Evolutionary conservation across 2,329 filamentous ascomycete species (phyloP).

Genomic region (Macroventuria anomochaeta): DNA sequence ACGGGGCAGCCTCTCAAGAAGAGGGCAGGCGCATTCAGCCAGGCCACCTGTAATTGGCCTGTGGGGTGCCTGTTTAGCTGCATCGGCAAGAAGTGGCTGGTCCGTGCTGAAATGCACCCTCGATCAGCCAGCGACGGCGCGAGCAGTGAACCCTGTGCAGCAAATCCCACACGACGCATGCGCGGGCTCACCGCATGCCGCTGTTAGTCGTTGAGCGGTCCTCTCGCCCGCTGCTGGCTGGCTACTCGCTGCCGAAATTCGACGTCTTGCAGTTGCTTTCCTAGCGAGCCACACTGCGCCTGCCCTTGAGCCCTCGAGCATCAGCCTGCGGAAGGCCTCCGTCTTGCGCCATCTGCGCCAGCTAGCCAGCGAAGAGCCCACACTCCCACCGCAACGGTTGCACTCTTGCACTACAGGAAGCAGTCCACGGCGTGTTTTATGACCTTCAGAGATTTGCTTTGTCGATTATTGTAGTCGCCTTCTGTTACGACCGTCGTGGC

Average conservation of each 20-base stretch:
- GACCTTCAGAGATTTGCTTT: constrained; percentile 18
- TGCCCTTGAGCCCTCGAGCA: constrained; percentile 5
- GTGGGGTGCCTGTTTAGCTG: constrained; percentile 4
- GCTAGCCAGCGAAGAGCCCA: constrained; percentile 7
- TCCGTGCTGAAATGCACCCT: constrained; percentile 4
- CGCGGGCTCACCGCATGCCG: constrained; percentile 16
- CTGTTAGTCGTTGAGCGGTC: not conserved
- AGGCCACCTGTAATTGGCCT: constrained; percentile 31
- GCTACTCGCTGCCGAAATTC: constrained; percentile 2
- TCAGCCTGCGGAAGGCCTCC: constrained; percentile 16
- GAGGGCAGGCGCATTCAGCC: constrained; percentile 33
- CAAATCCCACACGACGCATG: constrained; percentile 8
- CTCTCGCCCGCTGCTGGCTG: constrained; percentile 13
- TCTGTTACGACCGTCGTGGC: constrained; percentile 21
- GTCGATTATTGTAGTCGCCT: constrained; percentile 23
- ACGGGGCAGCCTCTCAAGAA: constrained; percentile 29
- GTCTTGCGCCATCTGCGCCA: constrained; percentile 13
- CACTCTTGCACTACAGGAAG: constrained; percentile 14
- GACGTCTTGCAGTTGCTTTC: constrained; percentile 2
- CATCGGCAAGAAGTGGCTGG: constrained; percentile 4
- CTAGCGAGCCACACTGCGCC: constrained; percentile 11
- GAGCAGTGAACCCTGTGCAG: constrained; percentile 5
- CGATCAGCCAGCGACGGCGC: constrained; percentile 18
- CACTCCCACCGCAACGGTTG: constrained; percentile 5
- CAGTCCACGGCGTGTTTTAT: constrained; percentile 29